Evolutionary conservation across 192 early-diverging fungal species (phyloP), one percentile per base, ranked within the genome.

Genomic region (Coemansia erecta): DNA sequence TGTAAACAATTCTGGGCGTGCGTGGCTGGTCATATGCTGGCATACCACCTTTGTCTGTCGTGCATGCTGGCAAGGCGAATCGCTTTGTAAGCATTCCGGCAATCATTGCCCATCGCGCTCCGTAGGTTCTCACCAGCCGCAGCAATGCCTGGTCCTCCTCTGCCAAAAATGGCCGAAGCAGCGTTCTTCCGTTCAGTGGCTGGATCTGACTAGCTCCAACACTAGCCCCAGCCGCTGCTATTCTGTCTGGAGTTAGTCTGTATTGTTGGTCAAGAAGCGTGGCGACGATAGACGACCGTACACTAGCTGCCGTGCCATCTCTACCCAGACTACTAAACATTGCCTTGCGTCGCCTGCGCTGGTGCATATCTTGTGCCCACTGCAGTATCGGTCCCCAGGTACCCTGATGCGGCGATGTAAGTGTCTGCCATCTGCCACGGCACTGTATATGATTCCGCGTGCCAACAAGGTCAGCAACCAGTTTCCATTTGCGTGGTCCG

Each of bases 381-480:
- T 61, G 40, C 48, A 33, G 26, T 1, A 19, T 42, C 19, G 72
- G 72, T 41, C 44, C 19, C 5, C 21, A 17, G 24, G 40, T 51
- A 8, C 61, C 72, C 11, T 12, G 26, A 19, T 57, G 22, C 17
- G 72, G 72, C 22, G 40, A 44, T 8, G 39, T 55, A 17, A 74
- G 17, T 15, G 22, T 49, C 6, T 50, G 10, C 66, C 66, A 74
- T 24, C 66, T 52, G 10, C n/a, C 49, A 8, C 51, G 31, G 23
- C 72, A 68, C 41, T 74, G 72, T 14, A 48, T 13, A 8, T 24
- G 8, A 9, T 23, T 60, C 3, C 66, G 65, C 17, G 72, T 58
- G 2, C 64, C 72, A 5, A 74, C 72, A 61, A 64, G 68, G 17
- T 46, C 43, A 6, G 72, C 28, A 7, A 65, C 33, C 23, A 61